Conservation (phyloP, 169 alveolate genomes). For the Eimeria sp. region DNA sequence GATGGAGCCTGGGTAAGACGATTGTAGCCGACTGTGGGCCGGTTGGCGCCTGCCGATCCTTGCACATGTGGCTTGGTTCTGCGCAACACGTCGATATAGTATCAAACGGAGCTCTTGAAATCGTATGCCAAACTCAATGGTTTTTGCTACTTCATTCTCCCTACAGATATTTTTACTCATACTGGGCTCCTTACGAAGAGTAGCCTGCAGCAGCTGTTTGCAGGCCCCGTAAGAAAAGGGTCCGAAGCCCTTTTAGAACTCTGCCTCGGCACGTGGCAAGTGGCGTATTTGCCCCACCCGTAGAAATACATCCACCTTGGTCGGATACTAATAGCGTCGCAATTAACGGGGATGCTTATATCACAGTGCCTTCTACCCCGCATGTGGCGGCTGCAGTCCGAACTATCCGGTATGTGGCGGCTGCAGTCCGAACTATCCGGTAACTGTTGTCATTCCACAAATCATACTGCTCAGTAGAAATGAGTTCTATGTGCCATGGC, state of each 20-base stretch:
- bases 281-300: neutral
- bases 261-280: neutral
- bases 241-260: neutral
- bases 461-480: no score
- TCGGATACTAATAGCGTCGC: neutral
- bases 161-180: neutral
- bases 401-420: neutral
- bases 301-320: neutral
- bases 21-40: neutral
- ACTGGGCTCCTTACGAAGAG: neutral
- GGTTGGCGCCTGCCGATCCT: constrained; percentile 11
- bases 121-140: neutral
- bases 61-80: neutral
- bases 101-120: neutral
- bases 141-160: neutral
- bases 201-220: neutral
- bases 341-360: neutral
- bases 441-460: neutral
- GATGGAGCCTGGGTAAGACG: neutral
- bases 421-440: neutral
- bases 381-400: neutral
- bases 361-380: neutral
- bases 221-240: neutral
- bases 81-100: neutral
- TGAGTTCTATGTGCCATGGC: no score